Evolutionary conservation across 495 filamentous ascomycete species (phyloP), one percentile per base, ranked within the genome.

Genomic region (Cetradonia linearis): DNA sequence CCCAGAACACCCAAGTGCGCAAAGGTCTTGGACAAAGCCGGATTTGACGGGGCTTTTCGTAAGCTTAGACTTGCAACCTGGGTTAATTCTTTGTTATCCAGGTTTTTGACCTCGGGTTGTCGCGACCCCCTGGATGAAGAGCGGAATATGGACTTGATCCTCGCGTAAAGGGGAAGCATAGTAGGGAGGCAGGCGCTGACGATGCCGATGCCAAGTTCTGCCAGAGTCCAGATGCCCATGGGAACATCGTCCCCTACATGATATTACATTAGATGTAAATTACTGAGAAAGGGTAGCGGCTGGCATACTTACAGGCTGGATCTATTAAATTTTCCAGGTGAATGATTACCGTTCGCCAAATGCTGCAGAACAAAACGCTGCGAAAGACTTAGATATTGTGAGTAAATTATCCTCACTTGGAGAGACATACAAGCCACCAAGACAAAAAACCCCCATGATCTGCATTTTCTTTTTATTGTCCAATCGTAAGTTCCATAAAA

Each of bases 181-280:
- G 70, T 69, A 2, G 76, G 76, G 16, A 78, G 70, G 37, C 66
- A 76, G 55, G 73, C 72, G 33, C 74, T 72, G 10, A 76, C 64
- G 33, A 78, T 73, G 25, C 74, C 74, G 38, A 71, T 68, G 58
- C 72, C 70, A 56, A 63, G 63, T 65, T 75, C 73, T 36, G 69
- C 63, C 33, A 27, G 55, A 47, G 55, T 58, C 55, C 47, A 62
- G 34, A 65, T 20, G 11, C 40, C 52, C 20, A 56, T n/a, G 44
- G 38, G 38, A 25, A 48, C 40, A 59, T 60, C 44, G 57, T 63
- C 23, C 54, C 62, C 16, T 53, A 53, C 31, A 53, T 18, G n/a
- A 11, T 65, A 28, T 34, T 42, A 34, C 20, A 18, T 49, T 28
- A 38, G 25, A 37, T 38, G 16, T 44, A 20, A 47, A 9, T 25